Evolutionary conservation across 352 stramenopile species (phyloP).

Genomic region (Globisporangium yorkense): DNA sequence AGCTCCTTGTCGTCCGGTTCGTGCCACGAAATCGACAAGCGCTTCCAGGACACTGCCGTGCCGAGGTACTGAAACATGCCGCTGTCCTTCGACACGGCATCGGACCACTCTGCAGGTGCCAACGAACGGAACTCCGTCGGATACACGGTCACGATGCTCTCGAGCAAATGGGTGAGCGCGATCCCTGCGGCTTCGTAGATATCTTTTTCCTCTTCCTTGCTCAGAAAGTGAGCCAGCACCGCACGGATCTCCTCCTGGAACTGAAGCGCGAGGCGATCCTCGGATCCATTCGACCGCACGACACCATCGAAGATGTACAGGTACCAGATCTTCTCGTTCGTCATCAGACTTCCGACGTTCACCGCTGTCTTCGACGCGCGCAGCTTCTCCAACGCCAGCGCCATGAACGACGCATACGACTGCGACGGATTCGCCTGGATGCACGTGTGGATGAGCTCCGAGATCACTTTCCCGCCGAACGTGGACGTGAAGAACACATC

Average conservation of each 20-base stretch:
- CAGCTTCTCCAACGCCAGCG: constrained; percentile 44
- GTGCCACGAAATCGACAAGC: constrained; percentile 48
- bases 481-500: constrained; percentile 54
- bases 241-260: constrained; percentile 31
- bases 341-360: constrained; percentile 30
- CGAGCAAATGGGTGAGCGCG: constrained; percentile 41
- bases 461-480: constrained; percentile 58
- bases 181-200: constrained; percentile 41
- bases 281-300: constrained; percentile 32
- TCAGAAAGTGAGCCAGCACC: constrained; percentile 40
- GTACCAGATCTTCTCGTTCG: constrained; percentile 65
- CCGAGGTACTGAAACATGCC: constrained; percentile 64
- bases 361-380: constrained; percentile 26
- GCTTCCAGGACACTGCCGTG: constrained; percentile 40
- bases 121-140: constrained; percentile 58
- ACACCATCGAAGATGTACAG: constrained; percentile 50
- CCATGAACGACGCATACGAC: constrained; percentile 34
- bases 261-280: constrained; percentile 23
- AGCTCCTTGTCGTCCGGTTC: constrained; percentile 53
- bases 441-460: constrained; percentile 43
- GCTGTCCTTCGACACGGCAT: constrained; percentile 29
- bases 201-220: constrained; percentile 44
- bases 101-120: constrained; percentile 31
- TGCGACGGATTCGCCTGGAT: constrained; percentile 36
- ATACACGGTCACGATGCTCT: constrained; percentile 44